Evolutionary conservation across 768 basidiomycete species (phyloP), one percentile per base, ranked within the genome.

Genomic region (Lactarius sanguifluus): DNA sequence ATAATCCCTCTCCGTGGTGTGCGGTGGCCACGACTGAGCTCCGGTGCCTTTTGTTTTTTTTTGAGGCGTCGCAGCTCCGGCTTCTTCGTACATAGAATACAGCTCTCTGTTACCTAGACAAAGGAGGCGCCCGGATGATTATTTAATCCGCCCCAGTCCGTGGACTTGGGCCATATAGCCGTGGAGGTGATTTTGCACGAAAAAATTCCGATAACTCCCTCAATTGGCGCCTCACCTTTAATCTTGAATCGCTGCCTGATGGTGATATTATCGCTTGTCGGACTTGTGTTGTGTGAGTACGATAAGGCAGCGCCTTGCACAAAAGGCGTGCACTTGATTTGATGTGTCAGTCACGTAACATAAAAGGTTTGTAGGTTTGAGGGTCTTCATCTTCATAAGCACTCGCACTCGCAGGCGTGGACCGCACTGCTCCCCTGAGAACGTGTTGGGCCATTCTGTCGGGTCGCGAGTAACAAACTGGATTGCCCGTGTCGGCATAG

Each of bases 301-400:
- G 62, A 52, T 5, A 32, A 13, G 52, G 55, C 13, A 57, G 30
- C 57, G 61, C 66, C 66, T 59, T 67, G 61, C 32, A 41, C 32
- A 16, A 59, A 58, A 9, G 25, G 57, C 61, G 58, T 60, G 66
- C 28, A 34, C 18, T 47, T 45, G 47, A 40, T 38, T 47, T 56
- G 25, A 56, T 34, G 20, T 32, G 60, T n/a, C 23, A 52, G 38
- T 67, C 61, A 67, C 66, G 66, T 67, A 67, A 67, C 23, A 40
- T 10, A 36, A 50, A 57, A 63, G 30, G 30, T 30, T 30, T 30
- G 30, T 30, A 59, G 59, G 47, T 41, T 65, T 43, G 34, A 43
- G 57, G 61, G 61, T 50, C n/a, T 66, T 66, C 65, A 66, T 50
- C 16, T 66, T 66, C 65, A 66, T 66, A 36, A 28, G 59, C 50